phyloP scores from a whole-genome alignment of 2,329 filamentous ascomycete species.

The Alternaria postmessia region DNA sequence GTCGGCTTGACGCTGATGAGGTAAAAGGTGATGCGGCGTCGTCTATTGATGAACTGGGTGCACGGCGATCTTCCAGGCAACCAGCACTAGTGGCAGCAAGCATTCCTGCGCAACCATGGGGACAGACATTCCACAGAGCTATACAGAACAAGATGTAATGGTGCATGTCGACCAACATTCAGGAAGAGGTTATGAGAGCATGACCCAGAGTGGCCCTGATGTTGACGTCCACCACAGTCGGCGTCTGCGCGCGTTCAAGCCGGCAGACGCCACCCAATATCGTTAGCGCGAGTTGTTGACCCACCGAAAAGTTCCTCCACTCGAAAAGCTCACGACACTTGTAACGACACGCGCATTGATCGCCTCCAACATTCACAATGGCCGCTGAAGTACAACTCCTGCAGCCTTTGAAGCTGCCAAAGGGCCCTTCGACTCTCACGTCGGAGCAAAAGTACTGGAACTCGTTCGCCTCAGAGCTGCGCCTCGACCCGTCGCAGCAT shows the following conservation, averaged over 20 bases:
- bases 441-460: constrained; percentile 97
- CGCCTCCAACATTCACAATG: constrained; percentile 62
- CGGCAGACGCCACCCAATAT: constrained; percentile 16
- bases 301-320: constrained; percentile 35
- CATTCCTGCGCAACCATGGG: neutral
- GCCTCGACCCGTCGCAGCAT: constrained; percentile 84
- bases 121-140: neutral
- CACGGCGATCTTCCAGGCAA: constrained; percentile 28
- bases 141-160: neutral
- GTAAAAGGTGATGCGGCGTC: constrained; percentile 21
- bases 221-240: constrained; percentile 11
- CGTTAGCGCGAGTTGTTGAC: constrained; percentile 22
- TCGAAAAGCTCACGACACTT: constrained; percentile 14
- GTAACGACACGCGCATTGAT: constrained; percentile 22
- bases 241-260: constrained; percentile 13
- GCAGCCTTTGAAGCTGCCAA: constrained; percentile 81
- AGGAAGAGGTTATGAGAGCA: neutral
- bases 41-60: constrained; percentile 37
- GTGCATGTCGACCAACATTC: neutral
- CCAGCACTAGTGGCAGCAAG: constrained; percentile 17
- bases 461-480: constrained; percentile 88
- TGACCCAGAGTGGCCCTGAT: neutral
- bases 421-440: constrained; percentile 82
- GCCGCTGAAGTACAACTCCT: constrained; percentile 85
- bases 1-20: constrained; percentile 23